Percentiles rank a stretch among this genome's conserved stretches.
Evolutionary conservation across 495 filamentous ascomycete genomes (phyloP).

Genomic region (Penicillium chermesinum): DNA sequence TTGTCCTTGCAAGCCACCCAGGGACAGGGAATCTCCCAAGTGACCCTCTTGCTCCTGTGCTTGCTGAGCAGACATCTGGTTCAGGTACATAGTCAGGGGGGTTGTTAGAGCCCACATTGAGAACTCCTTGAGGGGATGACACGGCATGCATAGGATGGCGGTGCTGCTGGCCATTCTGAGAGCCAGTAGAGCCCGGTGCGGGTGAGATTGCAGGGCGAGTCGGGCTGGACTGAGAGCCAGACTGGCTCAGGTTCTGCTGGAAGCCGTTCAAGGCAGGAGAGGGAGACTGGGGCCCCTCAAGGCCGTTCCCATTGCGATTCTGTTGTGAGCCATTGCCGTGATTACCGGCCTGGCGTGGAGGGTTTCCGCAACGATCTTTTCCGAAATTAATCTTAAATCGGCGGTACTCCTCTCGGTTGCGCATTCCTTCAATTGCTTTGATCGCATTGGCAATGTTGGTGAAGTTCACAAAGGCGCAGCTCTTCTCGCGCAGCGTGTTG

Average conservation of each 20-base stretch:
- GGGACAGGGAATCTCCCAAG: constrained; percentile 43
- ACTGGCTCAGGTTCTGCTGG: constrained; percentile 49
- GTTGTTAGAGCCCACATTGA: constrained; percentile 77
- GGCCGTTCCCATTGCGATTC: constrained; percentile 46
- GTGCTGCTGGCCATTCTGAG: constrained; percentile 44
- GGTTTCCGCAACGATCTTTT: constrained; percentile 96
- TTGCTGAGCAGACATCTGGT: constrained; percentile 75
- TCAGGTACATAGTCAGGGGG: constrained; percentile 92
- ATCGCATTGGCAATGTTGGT: constrained; percentile 99
- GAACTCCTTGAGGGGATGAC: constrained; percentile 61
- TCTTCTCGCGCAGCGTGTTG: constrained; percentile 96
- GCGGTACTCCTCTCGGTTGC: constrained; percentile 90
- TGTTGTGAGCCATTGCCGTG: constrained; percentile 36
- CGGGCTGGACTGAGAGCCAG: constrained; percentile 64
- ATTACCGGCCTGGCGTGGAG: constrained; percentile 73
- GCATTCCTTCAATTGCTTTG: constrained; percentile 95
- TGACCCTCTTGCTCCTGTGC: constrained; percentile 57
- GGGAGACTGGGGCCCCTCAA: constrained; percentile 64
- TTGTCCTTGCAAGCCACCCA: constrained; percentile 58
- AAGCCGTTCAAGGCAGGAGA: constrained; percentile 45
- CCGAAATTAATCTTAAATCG: constrained; percentile 99
- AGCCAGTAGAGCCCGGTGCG: constrained; percentile 52
- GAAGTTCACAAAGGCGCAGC: constrained; percentile 98
- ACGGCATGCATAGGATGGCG: constrained; percentile 48
- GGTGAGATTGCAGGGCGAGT: constrained; percentile 54